Evolutionary conservation across 306 rosid genomes (phyloP).

Genomic region (barrel medic (Medicago truncatula)): DNA sequence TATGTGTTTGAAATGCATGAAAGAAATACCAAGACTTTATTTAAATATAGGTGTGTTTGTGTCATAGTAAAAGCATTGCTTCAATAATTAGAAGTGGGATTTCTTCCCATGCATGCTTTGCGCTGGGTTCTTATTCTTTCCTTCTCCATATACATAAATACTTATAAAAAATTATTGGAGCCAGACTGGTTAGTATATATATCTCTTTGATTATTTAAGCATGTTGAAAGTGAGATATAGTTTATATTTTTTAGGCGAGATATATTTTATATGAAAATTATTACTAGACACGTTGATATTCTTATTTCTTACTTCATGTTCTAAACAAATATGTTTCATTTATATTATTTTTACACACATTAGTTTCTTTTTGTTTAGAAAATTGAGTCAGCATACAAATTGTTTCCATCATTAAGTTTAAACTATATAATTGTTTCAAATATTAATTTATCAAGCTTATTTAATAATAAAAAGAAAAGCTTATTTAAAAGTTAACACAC

Average conservation of each 20-base stretch:
- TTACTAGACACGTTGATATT: background rate
- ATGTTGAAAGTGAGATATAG: background rate
- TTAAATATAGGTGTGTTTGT: conserved; percentile 1
- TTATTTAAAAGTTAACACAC: too few relatives aligned
- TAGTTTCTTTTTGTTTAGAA: background rate
- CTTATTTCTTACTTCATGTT: conserved; percentile 6
- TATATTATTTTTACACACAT: background rate
- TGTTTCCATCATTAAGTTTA: background rate
- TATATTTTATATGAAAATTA: too few relatives aligned
- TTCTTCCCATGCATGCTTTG: conserved; percentile 46
- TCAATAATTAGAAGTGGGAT: conserved; percentile 47
- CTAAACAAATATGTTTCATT: background rate
- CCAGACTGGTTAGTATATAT: background rate
- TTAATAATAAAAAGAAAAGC: too few relatives aligned
- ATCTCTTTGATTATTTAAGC: background rate
- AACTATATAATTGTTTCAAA: background rate
- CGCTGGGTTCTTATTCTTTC: conserved; percentile 49
- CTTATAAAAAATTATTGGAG: background rate
- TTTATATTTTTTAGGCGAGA: background rate
- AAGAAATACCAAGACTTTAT: conserved; percentile 13
- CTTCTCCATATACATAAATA: conserved; percentile 28
- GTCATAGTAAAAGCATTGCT: conserved; percentile 55
- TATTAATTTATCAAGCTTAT: too few relatives aligned
- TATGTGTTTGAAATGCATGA: conserved; percentile 51
- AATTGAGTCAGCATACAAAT: background rate